A percentile compares a stretch with the other conserved stretches of the same genome.
Conservation (phyloP, 1,139 yeast species). For the Taphrina wiesneri region DNA sequence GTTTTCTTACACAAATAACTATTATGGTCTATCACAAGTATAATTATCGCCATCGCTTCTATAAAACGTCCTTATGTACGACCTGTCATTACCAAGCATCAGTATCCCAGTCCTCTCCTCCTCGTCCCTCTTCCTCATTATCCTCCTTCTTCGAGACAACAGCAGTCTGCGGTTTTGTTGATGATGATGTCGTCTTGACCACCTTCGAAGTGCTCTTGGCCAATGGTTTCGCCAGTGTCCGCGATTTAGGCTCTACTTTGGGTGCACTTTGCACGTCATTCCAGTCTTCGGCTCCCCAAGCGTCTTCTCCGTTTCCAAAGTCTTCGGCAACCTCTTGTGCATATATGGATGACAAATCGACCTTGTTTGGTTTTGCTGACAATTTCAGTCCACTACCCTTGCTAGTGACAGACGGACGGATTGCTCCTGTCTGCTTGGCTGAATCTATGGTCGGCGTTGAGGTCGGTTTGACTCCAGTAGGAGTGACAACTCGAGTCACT, state of each 20-base stretch:
- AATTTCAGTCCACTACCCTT: slow-evolving; percentile 15
- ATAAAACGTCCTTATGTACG: not conserved
- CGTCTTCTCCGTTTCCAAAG: slow-evolving; percentile 19
- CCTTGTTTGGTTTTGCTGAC: slow-evolving; percentile 6
- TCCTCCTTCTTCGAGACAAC: not conserved
- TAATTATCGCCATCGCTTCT: slow-evolving; percentile 6
- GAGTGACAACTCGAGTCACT: slow-evolving; percentile 6
- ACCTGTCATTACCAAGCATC: slow-evolving; percentile 19
- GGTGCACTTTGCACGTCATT: not conserved
- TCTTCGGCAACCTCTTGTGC: slow-evolving; percentile 11
- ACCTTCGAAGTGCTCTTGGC: slow-evolving; percentile 5
- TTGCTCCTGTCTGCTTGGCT: not conserved
- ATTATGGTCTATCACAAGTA: not conserved
- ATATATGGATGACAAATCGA: slow-evolving; percentile 6
- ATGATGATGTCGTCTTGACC: not conserved
- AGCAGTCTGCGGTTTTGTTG: not conserved
- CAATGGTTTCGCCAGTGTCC: not conserved
- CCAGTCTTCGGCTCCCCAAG: slow-evolving; percentile 19
- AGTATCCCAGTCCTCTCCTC: slow-evolving; percentile 27
- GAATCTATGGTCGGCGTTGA: not conserved
- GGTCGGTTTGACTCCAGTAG: not conserved
- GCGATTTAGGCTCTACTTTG: not conserved
- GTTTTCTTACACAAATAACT: too few species aligned
- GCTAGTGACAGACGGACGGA: not conserved
- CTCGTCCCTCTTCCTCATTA: slow-evolving; percentile 5